These are phyloP conservation scores for Kuraishia capsulata DNA, from an alignment of 805 yeast species.

Conservation along the genomic window DNA sequence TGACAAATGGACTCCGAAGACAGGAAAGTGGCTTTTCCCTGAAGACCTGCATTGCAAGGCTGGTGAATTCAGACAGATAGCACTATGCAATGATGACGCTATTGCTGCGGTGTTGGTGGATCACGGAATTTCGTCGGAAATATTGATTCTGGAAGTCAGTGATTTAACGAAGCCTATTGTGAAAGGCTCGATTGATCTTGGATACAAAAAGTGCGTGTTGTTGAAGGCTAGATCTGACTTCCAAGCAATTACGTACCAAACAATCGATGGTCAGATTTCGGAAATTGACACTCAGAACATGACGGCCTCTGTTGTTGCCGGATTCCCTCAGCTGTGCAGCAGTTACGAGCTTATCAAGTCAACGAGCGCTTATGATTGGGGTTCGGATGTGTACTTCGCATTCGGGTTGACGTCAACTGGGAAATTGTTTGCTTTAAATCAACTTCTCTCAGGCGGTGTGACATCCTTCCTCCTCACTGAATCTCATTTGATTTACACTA, in stretches of 20 bases:
- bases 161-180: slow-evolving; percentile 32
- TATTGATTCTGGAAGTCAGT: slow-evolving; percentile 39
- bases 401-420: slow-evolving; percentile 77
- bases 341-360: slow-evolving; percentile 39
- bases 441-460: slow-evolving; percentile 59
- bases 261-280: slow-evolving; percentile 52
- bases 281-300: slow-evolving; percentile 19
- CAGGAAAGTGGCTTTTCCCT: slow-evolving; percentile 30
- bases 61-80: slow-evolving; percentile 52
- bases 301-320: slow-evolving; percentile 24
- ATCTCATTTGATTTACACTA: slow-evolving; percentile 69
- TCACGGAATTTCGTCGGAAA: slow-evolving; percentile 36
- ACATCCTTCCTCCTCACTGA: slow-evolving; percentile 75
- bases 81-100: slow-evolving; percentile 39
- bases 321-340: slow-evolving; percentile 64
- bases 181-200: slow-evolving; percentile 30
- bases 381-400: slow-evolving; percentile 20
- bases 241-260: slow-evolving; percentile 43
- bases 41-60: slow-evolving; percentile 35
- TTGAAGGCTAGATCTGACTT: slow-evolving; percentile 48
- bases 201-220: slow-evolving; percentile 41
- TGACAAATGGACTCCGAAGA: slow-evolving; percentile 29
- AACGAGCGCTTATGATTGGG: slow-evolving; percentile 14
- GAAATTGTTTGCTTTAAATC: slow-evolving; percentile 55
- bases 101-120: slow-evolving; percentile 55